phyloP scores from a whole-genome alignment of 2,329 filamentous ascomycete species.

The Trichophyton simii region DNA sequence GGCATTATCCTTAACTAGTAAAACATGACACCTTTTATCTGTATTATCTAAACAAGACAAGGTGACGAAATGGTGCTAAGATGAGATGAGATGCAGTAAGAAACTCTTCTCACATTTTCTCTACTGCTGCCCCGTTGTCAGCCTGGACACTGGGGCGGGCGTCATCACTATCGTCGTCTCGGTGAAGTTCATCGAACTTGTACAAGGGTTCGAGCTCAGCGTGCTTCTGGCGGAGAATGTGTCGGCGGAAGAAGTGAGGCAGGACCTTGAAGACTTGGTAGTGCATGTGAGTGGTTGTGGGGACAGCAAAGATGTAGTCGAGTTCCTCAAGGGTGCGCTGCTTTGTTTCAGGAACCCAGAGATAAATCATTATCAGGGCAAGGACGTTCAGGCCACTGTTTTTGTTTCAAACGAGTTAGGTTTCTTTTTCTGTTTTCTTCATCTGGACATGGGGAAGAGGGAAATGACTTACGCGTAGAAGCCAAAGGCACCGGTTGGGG shows the following conservation, averaged over 20 bases:
- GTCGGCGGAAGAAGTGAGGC: constrained; percentile 50
- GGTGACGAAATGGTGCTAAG: neutral
- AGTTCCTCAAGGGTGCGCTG: constrained; percentile 46
- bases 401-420: constrained; percentile 14
- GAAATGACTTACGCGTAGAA: constrained; percentile 41
- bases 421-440: neutral
- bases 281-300: constrained; percentile 43
- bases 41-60: neutral
- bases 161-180: constrained; percentile 6
- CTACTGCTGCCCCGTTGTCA: neutral
- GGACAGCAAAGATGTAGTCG: constrained; percentile 48
- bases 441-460: constrained; percentile 5
- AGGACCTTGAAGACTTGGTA: constrained; percentile 47
- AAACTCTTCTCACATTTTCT: neutral
- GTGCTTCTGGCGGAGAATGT: constrained; percentile 38
- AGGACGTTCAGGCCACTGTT: constrained; percentile 44
- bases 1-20: neutral
- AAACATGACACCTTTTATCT: neutral
- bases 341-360: constrained; percentile 47
- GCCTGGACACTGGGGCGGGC: neutral
- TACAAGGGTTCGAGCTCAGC: constrained; percentile 41
- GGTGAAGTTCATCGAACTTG: constrained; percentile 31
- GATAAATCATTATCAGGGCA: constrained; percentile 52
- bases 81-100: too few species aligned
- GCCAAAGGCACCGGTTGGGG: constrained; percentile 44